Evolutionary conservation across 2,329 filamentous ascomycete species (phyloP).

Genomic region (Lachnellula arida): DNA sequence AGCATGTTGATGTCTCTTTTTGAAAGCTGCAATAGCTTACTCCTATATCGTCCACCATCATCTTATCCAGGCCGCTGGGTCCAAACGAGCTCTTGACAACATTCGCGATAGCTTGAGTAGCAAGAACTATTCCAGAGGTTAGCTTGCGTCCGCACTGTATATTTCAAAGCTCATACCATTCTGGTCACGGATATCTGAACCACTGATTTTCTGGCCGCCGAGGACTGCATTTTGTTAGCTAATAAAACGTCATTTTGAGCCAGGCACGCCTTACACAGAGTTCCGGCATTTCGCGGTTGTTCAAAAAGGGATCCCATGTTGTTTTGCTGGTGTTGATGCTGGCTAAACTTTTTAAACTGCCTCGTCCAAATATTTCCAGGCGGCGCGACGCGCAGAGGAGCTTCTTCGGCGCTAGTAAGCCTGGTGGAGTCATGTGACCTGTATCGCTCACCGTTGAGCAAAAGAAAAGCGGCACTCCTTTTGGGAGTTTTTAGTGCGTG

Average conservation of each 20-base stretch:
- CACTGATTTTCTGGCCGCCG: constrained; percentile 95
- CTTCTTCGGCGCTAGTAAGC: not conserved
- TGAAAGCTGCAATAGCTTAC: constrained; percentile 44
- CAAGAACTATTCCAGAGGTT: constrained; percentile 58
- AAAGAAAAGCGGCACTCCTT: too few species aligned
- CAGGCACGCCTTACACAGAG: constrained; percentile 61
- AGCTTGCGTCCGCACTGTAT: constrained; percentile 9
- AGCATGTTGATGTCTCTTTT: constrained; percentile 13
- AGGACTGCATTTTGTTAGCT: constrained; percentile 56
- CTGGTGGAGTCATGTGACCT: too few species aligned
- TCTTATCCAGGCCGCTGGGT: constrained; percentile 95
- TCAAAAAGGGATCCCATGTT: constrained; percentile 94
- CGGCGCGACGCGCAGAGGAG: not conserved
- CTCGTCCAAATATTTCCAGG: not conserved
- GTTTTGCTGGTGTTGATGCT: constrained; percentile 17
- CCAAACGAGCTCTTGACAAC: constrained; percentile 99
- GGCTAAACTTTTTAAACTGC: constrained; percentile 6
- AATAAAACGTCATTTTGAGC: not conserved
- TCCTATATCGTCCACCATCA: constrained; percentile 99
- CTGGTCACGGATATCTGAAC: constrained; percentile 93
- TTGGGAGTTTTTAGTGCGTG: too few species aligned
- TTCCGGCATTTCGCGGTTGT: constrained; percentile 85
- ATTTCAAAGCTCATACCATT: constrained; percentile 58
- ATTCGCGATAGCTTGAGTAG: constrained; percentile 96
- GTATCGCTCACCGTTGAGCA: too few species aligned